These are phyloP conservation scores for Erucastrum elatum DNA, from an alignment of 345 rosid genomes.

Conservation along the genomic window DNA sequence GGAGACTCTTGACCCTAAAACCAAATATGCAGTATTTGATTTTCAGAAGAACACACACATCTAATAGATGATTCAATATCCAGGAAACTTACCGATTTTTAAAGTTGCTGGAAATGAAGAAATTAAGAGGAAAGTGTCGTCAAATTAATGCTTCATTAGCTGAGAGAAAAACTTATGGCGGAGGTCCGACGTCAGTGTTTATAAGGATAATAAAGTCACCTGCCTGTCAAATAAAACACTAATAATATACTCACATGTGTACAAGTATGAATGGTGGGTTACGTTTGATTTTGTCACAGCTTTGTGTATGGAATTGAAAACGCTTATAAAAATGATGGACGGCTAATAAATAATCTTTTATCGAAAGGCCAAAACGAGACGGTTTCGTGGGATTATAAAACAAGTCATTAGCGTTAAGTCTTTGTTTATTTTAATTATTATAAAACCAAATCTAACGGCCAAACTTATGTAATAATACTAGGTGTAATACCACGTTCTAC, in stretches of 20 bases:
- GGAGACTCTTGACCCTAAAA: conserved; percentile 16
- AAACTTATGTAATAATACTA: background rate
- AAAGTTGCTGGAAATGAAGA: conserved; percentile 8
- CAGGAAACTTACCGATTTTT: conserved; percentile 18
- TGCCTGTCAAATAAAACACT: background rate
- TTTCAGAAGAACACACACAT: conserved; percentile 5
- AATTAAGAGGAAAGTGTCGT: conserved; percentile 3
- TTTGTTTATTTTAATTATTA: background rate
- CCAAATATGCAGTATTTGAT: background rate
- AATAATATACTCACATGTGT: background rate
- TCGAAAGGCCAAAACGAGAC: conserved; percentile 25
- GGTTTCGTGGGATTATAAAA: conserved; percentile 34
- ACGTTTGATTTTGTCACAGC: background rate
- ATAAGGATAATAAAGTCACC: conserved; percentile 18
- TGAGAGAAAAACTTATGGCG: conserved; percentile 2
- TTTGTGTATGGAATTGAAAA: background rate
- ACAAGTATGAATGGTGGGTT: background rate
- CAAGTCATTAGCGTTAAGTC: background rate
- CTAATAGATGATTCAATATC: background rate
- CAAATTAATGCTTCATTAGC: conserved; percentile 9
- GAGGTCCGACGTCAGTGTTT: conserved; percentile 25
- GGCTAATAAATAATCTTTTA: conserved; percentile 3
- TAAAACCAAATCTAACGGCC: conserved; percentile 31
- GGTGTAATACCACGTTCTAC: conserved; percentile 16
- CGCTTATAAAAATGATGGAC: conserved; percentile 12